Base-by-base conservation (phyloP, 108 stramenopile genomes). In the Skeletonema potamos region DNA sequence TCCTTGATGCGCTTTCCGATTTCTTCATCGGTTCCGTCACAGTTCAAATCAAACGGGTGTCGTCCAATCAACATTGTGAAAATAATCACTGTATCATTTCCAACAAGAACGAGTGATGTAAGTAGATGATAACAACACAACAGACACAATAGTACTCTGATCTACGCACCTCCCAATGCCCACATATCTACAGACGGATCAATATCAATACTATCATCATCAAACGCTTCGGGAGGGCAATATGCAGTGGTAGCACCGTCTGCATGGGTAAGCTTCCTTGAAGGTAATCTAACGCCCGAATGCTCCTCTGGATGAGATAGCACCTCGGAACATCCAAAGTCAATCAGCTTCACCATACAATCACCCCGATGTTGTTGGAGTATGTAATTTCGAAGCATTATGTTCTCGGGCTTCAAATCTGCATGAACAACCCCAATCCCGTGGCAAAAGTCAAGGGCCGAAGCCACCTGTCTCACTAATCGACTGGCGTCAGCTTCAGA, bases 401-500 rank as follows among this genome's bases (percentile, higher is more conserved):
- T 64, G 41, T 84, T 84, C 58, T 84, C 83, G 4, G 83, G 83
- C 65, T 84, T 74, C 48, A 66, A 44, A 54, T 77, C 74, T 28
- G 87, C 90, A 70, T 77, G 76, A 9, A 77, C 76, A 37, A 77
- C 66, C 11, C 76, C 76, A 44, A 77, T 77, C 15, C 76, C 76
- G 57, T 79, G 77, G 9, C 73, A 57, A 34, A 79, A 79, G 63
- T 66, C 64, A 15, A 79, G 39, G 6, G 77, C 77, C 22, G 66
- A 68, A 26, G 77, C 77, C 27, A 73, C 77, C 59, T 79, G 66
- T 41, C 77, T 56, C 33, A 89, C 62, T 8, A 91, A 67, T 51
- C 87, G 71, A 33, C 87, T 74, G n/a, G 89, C 87, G 73, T 90
- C 92, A 54, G 78, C 79, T 75, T 93, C 92, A 2, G 85, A 86